Conservation (phyloP, 176 grass and related monocot genomes). For the Aegilops tauschii region DNA sequence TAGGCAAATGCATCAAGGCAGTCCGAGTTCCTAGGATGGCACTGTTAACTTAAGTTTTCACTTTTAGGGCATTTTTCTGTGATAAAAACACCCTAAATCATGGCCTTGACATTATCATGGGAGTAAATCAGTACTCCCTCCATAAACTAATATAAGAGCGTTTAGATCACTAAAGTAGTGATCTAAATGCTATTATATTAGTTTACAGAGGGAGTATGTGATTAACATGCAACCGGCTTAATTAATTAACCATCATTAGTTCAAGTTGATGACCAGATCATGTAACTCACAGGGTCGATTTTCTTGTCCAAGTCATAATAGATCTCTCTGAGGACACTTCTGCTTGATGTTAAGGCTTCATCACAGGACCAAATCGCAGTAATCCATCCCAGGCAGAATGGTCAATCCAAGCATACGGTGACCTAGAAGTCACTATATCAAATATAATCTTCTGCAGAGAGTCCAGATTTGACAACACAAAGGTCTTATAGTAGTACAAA, state of each 20-base stretch:
- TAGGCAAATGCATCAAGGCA: neutral
- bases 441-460: neutral
- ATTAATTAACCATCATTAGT: neutral
- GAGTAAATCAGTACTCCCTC: neutral
- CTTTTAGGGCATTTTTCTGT: neutral
- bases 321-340: neutral
- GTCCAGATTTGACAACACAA: constrained; percentile 22
- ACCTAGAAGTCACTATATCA: neutral
- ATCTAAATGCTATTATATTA: too few relatives aligned
- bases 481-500: constrained; percentile 5
- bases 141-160: too few relatives aligned
- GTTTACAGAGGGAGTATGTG: neutral
- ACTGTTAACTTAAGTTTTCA: neutral
- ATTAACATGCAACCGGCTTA: neutral
- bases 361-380: neutral
- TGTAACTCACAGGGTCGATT: neutral
- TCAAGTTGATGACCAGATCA: neutral
- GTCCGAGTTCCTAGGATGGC: neutral
- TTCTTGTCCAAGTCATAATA: neutral
- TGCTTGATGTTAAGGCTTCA: neutral
- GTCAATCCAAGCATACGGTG: neutral
- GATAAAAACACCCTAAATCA: neutral
- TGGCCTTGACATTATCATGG: neutral
- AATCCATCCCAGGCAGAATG: neutral
- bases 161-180: too few relatives aligned